Evolutionary conservation across 1,284 basidiomycete genomes (phyloP).

Genomic region (Coniophora puteana): DNA sequence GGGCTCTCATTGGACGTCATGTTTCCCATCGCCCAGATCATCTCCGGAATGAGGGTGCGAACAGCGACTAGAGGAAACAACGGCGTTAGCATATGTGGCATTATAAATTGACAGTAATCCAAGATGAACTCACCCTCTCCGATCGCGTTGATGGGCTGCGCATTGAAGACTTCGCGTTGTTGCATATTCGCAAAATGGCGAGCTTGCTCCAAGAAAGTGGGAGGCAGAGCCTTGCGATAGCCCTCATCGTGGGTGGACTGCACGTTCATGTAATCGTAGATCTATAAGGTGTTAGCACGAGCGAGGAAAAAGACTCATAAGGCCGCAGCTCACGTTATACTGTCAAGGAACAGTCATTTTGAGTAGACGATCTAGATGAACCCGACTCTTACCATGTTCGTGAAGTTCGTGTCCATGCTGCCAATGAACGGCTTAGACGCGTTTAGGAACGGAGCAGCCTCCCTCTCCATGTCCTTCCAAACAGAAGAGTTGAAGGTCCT

Average conservation of each 20-base stretch:
- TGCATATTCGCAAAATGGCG: conserved; percentile 41
- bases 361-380: neutral
- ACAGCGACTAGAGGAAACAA: conserved; percentile 28
- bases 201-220: conserved; percentile 28
- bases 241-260: conserved; percentile 47
- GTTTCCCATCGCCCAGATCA: conserved; percentile 30
- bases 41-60: conserved; percentile 32
- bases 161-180: conserved; percentile 39
- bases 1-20: conserved; percentile 31
- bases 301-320: neutral
- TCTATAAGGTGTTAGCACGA: conserved; percentile 23
- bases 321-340: neutral
- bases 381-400: conserved; percentile 28
- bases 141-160: conserved; percentile 26
- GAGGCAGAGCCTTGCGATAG: conserved; percentile 33
- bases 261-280: conserved; percentile 49
- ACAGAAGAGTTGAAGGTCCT: conserved; percentile 8
- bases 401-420: conserved; percentile 30
- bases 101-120: neutral
- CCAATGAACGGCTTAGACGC: conserved; percentile 30
- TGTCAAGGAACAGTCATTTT: neutral
- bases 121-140: conserved; percentile 32
- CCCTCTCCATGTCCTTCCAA: conserved; percentile 28
- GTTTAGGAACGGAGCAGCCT: conserved; percentile 31
- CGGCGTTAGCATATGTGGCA: neutral